Evolutionary conservation across 169 alveolate species (phyloP).

Genomic region (Eimeria maxima): DNA sequence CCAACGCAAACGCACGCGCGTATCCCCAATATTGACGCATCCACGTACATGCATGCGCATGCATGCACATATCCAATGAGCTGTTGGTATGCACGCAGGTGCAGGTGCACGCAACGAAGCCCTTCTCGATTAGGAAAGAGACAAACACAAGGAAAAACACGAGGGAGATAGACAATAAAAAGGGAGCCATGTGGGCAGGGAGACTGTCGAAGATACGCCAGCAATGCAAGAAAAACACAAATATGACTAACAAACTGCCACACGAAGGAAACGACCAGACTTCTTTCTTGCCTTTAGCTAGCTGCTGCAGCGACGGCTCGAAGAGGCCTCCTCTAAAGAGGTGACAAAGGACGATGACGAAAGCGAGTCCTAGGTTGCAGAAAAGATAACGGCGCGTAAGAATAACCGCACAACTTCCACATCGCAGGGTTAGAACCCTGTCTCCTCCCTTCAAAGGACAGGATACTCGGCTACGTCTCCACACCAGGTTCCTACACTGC

Average conservation of each 20-base stretch:
- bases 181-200: too few relatives aligned
- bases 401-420: constrained; percentile 82
- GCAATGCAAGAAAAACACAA: too few relatives aligned
- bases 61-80: too few relatives aligned
- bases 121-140: neutral
- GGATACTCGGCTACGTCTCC: constrained; percentile 49
- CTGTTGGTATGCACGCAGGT: too few relatives aligned
- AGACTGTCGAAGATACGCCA: too few relatives aligned
- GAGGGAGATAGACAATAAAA: neutral
- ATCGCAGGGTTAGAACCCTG: constrained; percentile 52
- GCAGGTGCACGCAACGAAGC: neutral
- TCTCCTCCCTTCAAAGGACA: constrained; percentile 55
- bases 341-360: constrained; percentile 56
- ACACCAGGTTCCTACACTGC: constrained; percentile 29
- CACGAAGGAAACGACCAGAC: too few relatives aligned
- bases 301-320: constrained; percentile 40
- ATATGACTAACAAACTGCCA: too few relatives aligned
- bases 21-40: too few relatives aligned
- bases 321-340: constrained; percentile 68
- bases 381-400: constrained; percentile 48
- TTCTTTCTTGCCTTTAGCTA: constrained; percentile 71
- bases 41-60: too few relatives aligned
- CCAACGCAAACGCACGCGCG: too few relatives aligned
- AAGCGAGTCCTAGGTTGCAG: neutral
- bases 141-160: neutral